Evolutionary conservation across 495 filamentous ascomycete species (phyloP).

Genomic region (Xylaria scruposa): DNA sequence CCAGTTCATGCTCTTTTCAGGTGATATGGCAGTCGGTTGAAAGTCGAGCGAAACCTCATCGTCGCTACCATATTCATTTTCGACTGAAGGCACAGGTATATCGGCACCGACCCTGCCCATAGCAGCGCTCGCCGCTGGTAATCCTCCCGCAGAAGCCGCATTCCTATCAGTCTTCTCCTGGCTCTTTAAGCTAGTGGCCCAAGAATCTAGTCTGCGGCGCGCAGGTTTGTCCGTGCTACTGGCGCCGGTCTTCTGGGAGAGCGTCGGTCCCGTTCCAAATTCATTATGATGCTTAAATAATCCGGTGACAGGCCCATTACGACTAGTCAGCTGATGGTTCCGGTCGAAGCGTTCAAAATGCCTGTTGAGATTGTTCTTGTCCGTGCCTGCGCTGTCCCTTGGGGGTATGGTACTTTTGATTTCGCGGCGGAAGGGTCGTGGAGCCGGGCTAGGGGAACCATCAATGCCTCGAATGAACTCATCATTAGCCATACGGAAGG

Average conservation of each 20-base stretch:
- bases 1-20: conserved; percentile 60
- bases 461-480: conserved; percentile 40
- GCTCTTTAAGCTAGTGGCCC: conserved; percentile 24
- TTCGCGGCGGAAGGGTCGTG: conserved; percentile 45
- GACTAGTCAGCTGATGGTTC: conserved; percentile 35
- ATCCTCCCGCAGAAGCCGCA: background rate
- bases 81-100: conserved; percentile 54
- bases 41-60: conserved; percentile 42
- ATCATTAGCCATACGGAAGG: conserved; percentile 37
- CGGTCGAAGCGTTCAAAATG: conserved; percentile 37
- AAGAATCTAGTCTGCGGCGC: conserved; percentile 29
- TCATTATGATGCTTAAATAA: conserved; percentile 43
- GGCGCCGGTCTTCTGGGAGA: conserved; percentile 47
- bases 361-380: conserved; percentile 29
- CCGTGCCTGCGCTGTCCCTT: conserved; percentile 20
- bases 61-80: conserved; percentile 48
- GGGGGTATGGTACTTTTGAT: conserved; percentile 31
- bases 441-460: conserved; percentile 57
- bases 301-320: conserved; percentile 27
- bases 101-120: conserved; percentile 31
- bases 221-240: conserved; percentile 34
- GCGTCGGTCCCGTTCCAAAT: conserved; percentile 41
- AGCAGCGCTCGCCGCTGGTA: conserved; percentile 14
- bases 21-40: conserved; percentile 50
- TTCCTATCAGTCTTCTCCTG: conserved; percentile 16